These are phyloP conservation scores for Trichoderma sp. DNA, from an alignment of 2,329 filamentous ascomycete genomes.

Conservation along the genomic window DNA sequence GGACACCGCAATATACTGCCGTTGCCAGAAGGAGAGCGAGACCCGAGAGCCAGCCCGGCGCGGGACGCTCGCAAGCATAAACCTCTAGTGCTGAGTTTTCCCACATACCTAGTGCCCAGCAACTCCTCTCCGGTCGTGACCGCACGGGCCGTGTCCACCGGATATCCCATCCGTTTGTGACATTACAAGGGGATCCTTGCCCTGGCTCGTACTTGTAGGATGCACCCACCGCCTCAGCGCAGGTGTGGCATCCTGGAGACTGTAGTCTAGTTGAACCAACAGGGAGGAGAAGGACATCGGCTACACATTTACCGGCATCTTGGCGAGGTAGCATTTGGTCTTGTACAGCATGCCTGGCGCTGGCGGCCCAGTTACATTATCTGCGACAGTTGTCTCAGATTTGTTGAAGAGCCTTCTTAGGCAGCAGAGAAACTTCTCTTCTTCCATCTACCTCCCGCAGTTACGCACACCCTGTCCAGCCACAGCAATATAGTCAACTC, in stretches of 20 bases:
- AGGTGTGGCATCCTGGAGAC: not conserved
- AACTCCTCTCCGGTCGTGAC: not conserved
- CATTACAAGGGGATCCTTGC: not conserved
- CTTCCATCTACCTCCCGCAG: conserved; percentile 2
- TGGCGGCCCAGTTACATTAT: not conserved
- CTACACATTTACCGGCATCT: not conserved
- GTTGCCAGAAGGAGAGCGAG: not conserved
- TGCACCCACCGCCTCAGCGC: conserved; percentile 1
- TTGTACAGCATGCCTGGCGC: not conserved
- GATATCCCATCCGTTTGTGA: conserved; percentile 1
- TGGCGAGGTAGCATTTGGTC: not conserved
- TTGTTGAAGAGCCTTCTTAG: not conserved
- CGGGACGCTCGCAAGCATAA: conserved; percentile 3
- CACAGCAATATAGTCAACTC: not conserved
- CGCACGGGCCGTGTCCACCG: conserved; percentile 4
- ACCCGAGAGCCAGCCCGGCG: not conserved
- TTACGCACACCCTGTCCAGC: conserved; percentile 9
- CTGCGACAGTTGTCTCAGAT: not conserved
- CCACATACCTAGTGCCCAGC: not conserved
- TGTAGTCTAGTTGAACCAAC: not conserved
- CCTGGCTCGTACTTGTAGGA: not conserved
- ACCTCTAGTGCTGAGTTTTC: not conserved
- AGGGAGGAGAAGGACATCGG: not conserved
- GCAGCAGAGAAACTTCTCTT: not conserved
- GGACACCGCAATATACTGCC: not conserved